Conservation (phyloP, 768 basidiomycete species). For the Collybia sp. region DNA sequence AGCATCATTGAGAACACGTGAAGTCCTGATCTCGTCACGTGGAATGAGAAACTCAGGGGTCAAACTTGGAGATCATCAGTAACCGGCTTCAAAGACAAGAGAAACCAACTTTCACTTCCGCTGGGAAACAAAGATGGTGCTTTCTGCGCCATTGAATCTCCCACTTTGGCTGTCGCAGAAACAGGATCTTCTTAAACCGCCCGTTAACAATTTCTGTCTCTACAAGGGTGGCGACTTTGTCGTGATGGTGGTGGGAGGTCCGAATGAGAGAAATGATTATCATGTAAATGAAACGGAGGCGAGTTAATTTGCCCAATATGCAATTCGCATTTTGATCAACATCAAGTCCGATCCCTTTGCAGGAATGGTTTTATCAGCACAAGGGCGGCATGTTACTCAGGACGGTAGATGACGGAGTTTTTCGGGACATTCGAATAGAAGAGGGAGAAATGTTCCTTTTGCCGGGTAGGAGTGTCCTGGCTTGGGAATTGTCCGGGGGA, state of each 20-base stretch:
- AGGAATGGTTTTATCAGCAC: slow-evolving; percentile 99
- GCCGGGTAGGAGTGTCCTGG: slow-evolving; percentile 54
- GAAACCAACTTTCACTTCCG: no score
- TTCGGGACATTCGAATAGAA: slow-evolving; percentile 83
- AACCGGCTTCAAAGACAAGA: no score
- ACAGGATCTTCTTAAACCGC: slow-evolving; percentile 74
- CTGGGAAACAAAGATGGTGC: slow-evolving; percentile 45
- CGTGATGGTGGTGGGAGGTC: slow-evolving; percentile 96
- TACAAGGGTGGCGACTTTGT: slow-evolving; percentile 82
- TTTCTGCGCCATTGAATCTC: slow-evolving; percentile 83
- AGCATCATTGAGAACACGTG: no score
- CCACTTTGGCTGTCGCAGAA: slow-evolving; percentile 87
- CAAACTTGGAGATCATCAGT: no score
- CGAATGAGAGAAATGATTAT: slow-evolving; percentile 91
- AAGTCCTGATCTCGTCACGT: not conserved
- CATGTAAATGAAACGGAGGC: slow-evolving; percentile 96
- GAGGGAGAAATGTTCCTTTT: slow-evolving; percentile 98
- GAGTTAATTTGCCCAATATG: slow-evolving; percentile 6
- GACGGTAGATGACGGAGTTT: slow-evolving; percentile 74
- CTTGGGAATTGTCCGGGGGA: not conserved
- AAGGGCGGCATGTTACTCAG: slow-evolving; percentile 91
- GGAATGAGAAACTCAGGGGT: not conserved
- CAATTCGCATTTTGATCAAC: not conserved
- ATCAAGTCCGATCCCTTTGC: not conserved
- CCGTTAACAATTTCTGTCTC: slow-evolving; percentile 88